Conservation (phyloP, 2,329 filamentous ascomycete genomes). For the Ceratocystis destructans region DNA sequence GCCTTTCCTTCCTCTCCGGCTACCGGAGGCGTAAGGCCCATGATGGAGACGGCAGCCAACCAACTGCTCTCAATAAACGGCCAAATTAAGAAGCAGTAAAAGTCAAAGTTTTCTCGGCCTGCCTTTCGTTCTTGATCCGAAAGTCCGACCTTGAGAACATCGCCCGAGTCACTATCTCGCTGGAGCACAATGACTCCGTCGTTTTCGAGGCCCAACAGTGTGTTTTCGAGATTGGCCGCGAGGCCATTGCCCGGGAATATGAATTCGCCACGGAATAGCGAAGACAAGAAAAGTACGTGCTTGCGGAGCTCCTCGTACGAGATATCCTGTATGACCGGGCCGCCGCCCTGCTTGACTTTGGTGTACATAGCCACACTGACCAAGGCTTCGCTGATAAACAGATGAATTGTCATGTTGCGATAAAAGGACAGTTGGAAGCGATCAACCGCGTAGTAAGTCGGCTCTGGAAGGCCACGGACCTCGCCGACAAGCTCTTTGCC, state of each 20-base stretch:
- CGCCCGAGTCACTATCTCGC: slow-evolving; percentile 24
- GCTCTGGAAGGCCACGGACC: slow-evolving; percentile 67
- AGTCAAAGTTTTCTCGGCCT: slow-evolving; percentile 90
- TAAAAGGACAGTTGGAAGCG: slow-evolving; percentile 97
- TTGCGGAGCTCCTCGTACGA: slow-evolving; percentile 56
- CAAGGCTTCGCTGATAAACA: slow-evolving; percentile 87
- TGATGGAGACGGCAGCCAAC: slow-evolving; percentile 76
- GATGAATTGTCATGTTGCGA: slow-evolving; percentile 97
- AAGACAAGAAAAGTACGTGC: slow-evolving; percentile 81
- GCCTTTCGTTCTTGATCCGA: slow-evolving; percentile 59
- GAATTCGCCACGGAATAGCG: slow-evolving; percentile 90
- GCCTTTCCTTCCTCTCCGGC: slow-evolving; percentile 21
- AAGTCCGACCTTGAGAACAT: slow-evolving; percentile 57
- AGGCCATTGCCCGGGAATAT: slow-evolving; percentile 88
- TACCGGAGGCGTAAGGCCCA: slow-evolving; percentile 67
- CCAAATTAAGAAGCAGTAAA: slow-evolving; percentile 98
- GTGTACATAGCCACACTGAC: slow-evolving; percentile 87
- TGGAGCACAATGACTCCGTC: slow-evolving; percentile 60
- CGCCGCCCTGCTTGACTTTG: slow-evolving; percentile 80
- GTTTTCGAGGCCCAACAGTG: slow-evolving; percentile 59
- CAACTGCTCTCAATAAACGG: slow-evolving; percentile 92
- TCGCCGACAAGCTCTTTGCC: slow-evolving; percentile 77
- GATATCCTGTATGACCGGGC: slow-evolving; percentile 65
- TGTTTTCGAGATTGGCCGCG: slow-evolving; percentile 64
- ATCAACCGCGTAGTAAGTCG: slow-evolving; percentile 89